Conservation (phyloP, 2,329 filamentous ascomycete species). For the Paecilomyces sp. region DNA sequence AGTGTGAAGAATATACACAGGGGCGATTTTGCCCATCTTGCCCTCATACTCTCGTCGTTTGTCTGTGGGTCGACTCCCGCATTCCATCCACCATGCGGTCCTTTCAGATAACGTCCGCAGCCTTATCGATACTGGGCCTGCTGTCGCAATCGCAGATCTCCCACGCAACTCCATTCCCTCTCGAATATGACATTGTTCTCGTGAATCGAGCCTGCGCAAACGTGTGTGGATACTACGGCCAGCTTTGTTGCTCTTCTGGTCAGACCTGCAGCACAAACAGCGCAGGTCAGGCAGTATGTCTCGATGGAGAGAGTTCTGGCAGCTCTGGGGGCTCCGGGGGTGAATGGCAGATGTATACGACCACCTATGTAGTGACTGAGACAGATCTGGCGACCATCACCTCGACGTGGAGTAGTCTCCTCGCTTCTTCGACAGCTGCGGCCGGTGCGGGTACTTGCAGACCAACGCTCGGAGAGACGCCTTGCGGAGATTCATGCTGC, state of each 20-base stretch:
- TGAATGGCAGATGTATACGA: constrained; percentile 52
- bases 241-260: constrained; percentile 43
- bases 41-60: neutral
- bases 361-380: constrained; percentile 46
- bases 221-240: constrained; percentile 45
- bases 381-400: constrained; percentile 49
- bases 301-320: constrained; percentile 12
- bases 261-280: constrained; percentile 45
- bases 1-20: neutral
- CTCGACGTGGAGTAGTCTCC: constrained; percentile 44
- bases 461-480: constrained; percentile 35
- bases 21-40: neutral
- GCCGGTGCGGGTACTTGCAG: constrained; percentile 36
- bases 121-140: constrained; percentile 20
- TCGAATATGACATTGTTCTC: constrained; percentile 13
- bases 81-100: constrained; percentile 21
- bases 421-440: constrained; percentile 15
- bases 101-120: constrained; percentile 14
- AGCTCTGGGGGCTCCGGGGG: constrained; percentile 22
- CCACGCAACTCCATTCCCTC: constrained; percentile 23
- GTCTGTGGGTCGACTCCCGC: neutral
- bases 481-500: constrained; percentile 41
- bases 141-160: constrained; percentile 15
- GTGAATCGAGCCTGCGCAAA: constrained; percentile 37
- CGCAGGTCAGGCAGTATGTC: constrained; percentile 43